Evolutionary conservation across 2,329 filamentous ascomycete species (phyloP).

Genomic region (Rutstroemia sp.): DNA sequence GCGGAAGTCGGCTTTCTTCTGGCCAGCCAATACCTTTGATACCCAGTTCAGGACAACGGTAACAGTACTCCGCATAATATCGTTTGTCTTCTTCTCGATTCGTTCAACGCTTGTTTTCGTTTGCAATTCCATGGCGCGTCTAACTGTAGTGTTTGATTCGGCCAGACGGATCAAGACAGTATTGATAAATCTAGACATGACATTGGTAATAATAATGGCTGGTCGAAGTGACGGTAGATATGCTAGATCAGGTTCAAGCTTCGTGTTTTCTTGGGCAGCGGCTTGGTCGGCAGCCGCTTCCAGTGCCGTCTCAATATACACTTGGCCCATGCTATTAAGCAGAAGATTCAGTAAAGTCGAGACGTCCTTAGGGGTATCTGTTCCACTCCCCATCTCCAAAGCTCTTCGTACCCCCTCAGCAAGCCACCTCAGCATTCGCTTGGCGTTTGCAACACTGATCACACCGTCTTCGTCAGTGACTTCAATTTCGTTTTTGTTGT

Average conservation of each 20-base stretch:
- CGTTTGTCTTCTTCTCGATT: constrained; percentile 63
- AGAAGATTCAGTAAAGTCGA: constrained; percentile 76
- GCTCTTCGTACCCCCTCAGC: constrained; percentile 90
- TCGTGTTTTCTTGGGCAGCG: constrained; percentile 67
- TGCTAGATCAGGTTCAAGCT: constrained; percentile 77
- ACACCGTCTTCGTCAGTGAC: constrained; percentile 84
- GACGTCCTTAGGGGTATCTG: constrained; percentile 91
- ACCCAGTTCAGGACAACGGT: constrained; percentile 59
- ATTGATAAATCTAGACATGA: constrained; percentile 88
- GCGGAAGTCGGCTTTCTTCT: constrained; percentile 65
- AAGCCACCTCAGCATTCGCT: constrained; percentile 96
- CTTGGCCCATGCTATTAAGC: constrained; percentile 79
- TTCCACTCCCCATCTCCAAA: constrained; percentile 79
- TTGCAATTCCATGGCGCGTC: constrained; percentile 62
- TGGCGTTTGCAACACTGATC: constrained; percentile 78
- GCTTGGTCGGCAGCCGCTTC: constrained; percentile 69
- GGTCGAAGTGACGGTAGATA: constrained; percentile 75
- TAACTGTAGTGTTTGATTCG: constrained; percentile 79
- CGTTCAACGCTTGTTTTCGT: constrained; percentile 50
- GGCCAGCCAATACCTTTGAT: constrained; percentile 51
- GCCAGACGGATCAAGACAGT: constrained; percentile 87
- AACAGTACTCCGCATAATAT: constrained; percentile 60
- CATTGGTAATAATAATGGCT: constrained; percentile 80
- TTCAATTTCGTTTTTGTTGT: constrained; percentile 78
- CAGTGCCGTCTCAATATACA: constrained; percentile 61